These are phyloP conservation scores for Colletotrichum camelliae DNA, from an alignment of 2,329 filamentous ascomycete species.

Conservation along the genomic window DNA sequence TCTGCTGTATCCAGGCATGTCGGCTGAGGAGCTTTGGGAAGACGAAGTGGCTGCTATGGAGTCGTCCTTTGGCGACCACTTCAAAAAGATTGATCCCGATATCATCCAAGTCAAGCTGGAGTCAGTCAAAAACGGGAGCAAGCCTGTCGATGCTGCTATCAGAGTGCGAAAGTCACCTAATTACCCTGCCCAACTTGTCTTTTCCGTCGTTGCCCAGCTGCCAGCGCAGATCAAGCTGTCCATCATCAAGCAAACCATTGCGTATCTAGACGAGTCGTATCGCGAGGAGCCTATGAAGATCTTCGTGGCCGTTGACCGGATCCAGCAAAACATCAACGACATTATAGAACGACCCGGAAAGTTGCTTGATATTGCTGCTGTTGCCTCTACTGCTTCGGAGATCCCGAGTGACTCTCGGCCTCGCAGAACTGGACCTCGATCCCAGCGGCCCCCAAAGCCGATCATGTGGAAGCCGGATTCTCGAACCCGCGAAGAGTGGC, in stretches of 20 bases:
- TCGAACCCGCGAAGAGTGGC: conserved; percentile 72
- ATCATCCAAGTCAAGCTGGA: conserved; percentile 75
- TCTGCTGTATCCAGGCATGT: conserved; percentile 27
- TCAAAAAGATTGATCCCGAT: conserved; percentile 62
- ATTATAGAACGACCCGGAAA: conserved; percentile 86
- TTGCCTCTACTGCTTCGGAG: conserved; percentile 70
- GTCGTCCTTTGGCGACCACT: conserved; percentile 83
- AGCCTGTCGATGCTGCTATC: conserved; percentile 57
- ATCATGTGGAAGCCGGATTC: conserved; percentile 69
- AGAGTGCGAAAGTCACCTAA: conserved; percentile 75
- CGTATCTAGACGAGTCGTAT: conserved; percentile 72
- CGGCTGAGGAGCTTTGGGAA: conserved; percentile 73
- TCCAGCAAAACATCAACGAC: conserved; percentile 82
- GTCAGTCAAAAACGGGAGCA: conserved; percentile 56
- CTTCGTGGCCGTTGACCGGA: conserved; percentile 89
- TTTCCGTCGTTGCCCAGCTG: conserved; percentile 73
- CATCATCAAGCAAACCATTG: conserved; percentile 78
- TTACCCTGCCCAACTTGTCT: conserved; percentile 75
- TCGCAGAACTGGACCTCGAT: conserved; percentile 27
- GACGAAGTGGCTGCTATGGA: conserved; percentile 86
- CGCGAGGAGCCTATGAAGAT: conserved; percentile 87
- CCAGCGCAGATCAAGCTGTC: conserved; percentile 95
- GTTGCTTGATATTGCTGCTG: conserved; percentile 83
- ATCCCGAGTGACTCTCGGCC: conserved; percentile 35
- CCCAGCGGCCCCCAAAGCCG: conserved; percentile 56